A percentile compares a stretch with the other conserved stretches of the same genome.
phyloP scores from a whole-genome alignment of 495 filamentous ascomycete species.

The Penicillium antarcticum region DNA sequence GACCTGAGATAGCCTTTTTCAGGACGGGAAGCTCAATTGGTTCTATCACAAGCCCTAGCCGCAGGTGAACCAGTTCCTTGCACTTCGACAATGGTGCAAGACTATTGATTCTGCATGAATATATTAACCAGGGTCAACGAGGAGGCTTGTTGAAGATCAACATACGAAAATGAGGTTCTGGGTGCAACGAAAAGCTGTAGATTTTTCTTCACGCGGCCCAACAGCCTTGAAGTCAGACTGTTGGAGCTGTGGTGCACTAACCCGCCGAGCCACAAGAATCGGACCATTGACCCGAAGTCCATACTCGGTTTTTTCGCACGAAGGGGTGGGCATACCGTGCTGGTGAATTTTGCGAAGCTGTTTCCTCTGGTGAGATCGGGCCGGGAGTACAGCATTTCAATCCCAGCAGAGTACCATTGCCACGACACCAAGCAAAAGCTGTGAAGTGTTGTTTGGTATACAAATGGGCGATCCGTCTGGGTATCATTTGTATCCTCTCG shows the following conservation, averaged over 20 bases:
- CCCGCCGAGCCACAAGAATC: conserved; percentile 52
- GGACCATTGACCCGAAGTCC: conserved; percentile 54
- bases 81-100: conserved; percentile 65
- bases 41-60: conserved; percentile 58
- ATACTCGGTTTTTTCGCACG: conserved; percentile 45
- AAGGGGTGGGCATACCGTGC: conserved; percentile 60
- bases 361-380: conserved; percentile 47
- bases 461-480: not conserved
- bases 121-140: conserved; percentile 5
- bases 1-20: conserved; percentile 47
- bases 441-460: conserved; percentile 41
- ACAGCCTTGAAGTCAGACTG: conserved; percentile 60
- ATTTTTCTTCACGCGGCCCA: conserved; percentile 55
- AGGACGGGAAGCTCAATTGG: conserved; percentile 49
- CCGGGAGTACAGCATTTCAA: conserved; percentile 53
- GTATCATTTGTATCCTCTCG: conserved; percentile 5
- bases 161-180: conserved; percentile 58
- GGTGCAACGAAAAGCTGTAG: conserved; percentile 65
- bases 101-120: conserved; percentile 44
- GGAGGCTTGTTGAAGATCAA: not conserved
- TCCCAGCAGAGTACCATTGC: conserved; percentile 61
- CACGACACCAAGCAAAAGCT: conserved; percentile 56
- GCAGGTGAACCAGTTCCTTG: conserved; percentile 48
- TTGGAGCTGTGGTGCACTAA: conserved; percentile 66
- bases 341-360: conserved; percentile 57